A percentile compares a stretch with the other conserved stretches of the same genome.
phyloP scores from a whole-genome alignment of 768 basidiomycete species.

The Phylloporus arenicola region DNA sequence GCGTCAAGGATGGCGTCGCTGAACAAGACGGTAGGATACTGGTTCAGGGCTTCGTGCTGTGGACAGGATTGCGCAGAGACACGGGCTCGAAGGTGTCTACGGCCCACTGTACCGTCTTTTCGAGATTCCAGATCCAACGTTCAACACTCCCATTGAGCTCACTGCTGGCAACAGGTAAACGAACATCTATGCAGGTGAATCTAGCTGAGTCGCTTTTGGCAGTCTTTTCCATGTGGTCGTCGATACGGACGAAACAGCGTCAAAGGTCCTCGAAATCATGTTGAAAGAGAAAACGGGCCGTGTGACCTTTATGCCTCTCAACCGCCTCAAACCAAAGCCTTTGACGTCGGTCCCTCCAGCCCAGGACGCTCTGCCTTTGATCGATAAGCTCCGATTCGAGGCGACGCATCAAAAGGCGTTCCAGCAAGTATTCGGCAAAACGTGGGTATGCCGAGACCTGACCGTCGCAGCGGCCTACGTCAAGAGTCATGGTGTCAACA shows the following conservation, averaged over 20 bases:
- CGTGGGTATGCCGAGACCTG: constrained; percentile 91
- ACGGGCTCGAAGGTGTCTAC: constrained; percentile 77
- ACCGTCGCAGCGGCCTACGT: constrained; percentile 91
- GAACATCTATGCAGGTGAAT: background rate
- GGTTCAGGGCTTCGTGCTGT: constrained; percentile 83
- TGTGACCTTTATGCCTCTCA: constrained; percentile 97
- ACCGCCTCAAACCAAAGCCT: constrained; percentile 80
- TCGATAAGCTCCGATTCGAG: constrained; percentile 80
- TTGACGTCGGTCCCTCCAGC: constrained; percentile 54
- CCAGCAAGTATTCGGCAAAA: constrained; percentile 96
- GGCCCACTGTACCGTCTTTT: constrained; percentile 94
- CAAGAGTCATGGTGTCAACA: constrained; percentile 90
- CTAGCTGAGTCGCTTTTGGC: constrained; percentile 1
- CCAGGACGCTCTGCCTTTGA: constrained; percentile 72
- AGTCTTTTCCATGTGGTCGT: constrained; percentile 96
- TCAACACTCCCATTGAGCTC: constrained; percentile 88
- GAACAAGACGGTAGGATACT: constrained; percentile 62
- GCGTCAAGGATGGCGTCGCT: background rate
- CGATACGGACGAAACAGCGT: constrained; percentile 92
- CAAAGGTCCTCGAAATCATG: constrained; percentile 89
- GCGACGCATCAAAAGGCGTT: constrained; percentile 72
- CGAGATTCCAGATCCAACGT: constrained; percentile 81
- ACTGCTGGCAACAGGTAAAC: constrained; percentile 90
- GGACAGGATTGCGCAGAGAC: constrained; percentile 72
- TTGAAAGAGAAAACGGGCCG: constrained; percentile 88